Evolutionary conservation across 2,329 filamentous ascomycete genomes (phyloP), one percentile per base, ranked within the genome.

Genomic region (Monilinia polystroma): DNA sequence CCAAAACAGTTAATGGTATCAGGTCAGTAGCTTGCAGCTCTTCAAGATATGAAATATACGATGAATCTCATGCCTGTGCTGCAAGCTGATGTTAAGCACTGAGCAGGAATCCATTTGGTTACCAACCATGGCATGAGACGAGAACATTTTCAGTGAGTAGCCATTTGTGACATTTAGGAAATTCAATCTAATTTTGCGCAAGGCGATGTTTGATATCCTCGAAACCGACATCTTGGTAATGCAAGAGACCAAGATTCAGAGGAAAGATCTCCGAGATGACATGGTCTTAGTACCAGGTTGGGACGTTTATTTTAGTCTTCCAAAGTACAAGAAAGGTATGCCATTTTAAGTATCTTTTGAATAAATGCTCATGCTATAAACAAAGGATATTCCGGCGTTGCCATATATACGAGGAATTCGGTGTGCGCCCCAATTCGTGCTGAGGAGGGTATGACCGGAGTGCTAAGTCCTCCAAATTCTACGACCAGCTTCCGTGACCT

Each of bases 281-380:
- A 98, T 98, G 92, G 93, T 98, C 12, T 81, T 98, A 45, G 87
- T 98, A 0, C 88, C 91, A 0, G 95, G 95, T 16, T 99, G 94
- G 94, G 95, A 99, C 76, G 93, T 93, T 71, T 97, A 90, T 79
- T 97, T 97, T 79, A 97, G 93, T 76, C 82, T 99, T 32, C 95
- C 95, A 0, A 92, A 89, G 76, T 85, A 96, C 75, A 98, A 98
- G 78, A 98, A 97, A 82, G 94, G 92, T 90, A 79, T 41, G 49
- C 45, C 16, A 23, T 51, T 54, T 53, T 68, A 43, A 68, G 26
- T 26, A 23, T 62, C 52, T 56, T 54, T 41, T 23, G 14, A 23
- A 62, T 32, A 3, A 23, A 6, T 56, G 29, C 64, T 72, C 12
- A 70, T 53, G 20, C n/a, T 18, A 43, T 57, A 32, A 41, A 18